These are phyloP conservation scores for Pilatotrama ljubarskyi DNA, from an alignment of 768 basidiomycete genomes.

Conservation along the genomic window DNA sequence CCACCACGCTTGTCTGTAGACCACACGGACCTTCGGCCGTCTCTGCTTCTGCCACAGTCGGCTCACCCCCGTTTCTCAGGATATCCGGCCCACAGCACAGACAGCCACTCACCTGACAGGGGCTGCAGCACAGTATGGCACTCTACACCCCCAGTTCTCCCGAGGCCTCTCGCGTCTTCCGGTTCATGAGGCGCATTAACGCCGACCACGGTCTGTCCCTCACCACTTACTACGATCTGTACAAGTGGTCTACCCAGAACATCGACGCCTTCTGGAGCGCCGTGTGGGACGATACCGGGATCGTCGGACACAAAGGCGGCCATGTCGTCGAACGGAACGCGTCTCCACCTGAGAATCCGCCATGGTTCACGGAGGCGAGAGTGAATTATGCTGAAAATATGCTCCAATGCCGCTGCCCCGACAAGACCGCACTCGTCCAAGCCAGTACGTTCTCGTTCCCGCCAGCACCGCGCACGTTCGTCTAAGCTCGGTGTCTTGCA, in stretches of 20 bases:
- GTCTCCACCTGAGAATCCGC: conserved; percentile 59
- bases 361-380: conserved; percentile 67
- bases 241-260: conserved; percentile 61
- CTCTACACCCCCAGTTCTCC: conserved; percentile 46
- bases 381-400: conserved; percentile 87
- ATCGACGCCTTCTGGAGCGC: conserved; percentile 67
- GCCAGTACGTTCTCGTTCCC: conserved; percentile 50
- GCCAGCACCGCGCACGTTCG: conserved; percentile 21
- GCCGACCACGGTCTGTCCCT: conserved; percentile 44
- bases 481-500: conserved; percentile 8
- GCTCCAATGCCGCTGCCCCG: conserved; percentile 54
- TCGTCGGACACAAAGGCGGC: conserved; percentile 62
- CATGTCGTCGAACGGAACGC: conserved; percentile 58
- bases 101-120: conserved; percentile 7
- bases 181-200: conserved; percentile 55
- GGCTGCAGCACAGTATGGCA: conserved; percentile 23
- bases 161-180: conserved; percentile 46
- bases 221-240: conserved; percentile 61
- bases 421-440: conserved; percentile 68
- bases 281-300: conserved; percentile 68
- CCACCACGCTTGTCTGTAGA: neutral
- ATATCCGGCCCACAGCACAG: neutral
- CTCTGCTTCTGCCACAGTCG: neutral
- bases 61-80: conserved; percentile 1
- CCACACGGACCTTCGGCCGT: neutral